Evolutionary conservation across 129 eudicot genomes (phyloP), one percentile per base, ranked within the genome.

Genomic region (Pseudognaphalium luteoalbum): DNA sequence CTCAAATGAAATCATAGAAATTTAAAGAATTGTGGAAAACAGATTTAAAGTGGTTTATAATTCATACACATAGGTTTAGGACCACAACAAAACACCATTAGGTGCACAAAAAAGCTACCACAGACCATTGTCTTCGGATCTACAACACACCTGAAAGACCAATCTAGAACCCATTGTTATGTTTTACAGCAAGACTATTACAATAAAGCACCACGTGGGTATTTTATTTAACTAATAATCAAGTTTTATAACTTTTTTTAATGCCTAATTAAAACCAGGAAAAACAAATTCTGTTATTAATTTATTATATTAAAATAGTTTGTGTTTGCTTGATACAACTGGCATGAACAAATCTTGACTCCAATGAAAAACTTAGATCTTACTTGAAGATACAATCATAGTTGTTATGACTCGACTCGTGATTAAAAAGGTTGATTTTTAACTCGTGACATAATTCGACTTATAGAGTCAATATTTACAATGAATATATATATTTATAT

Each of bases 81-180:
- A 77, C 80, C 76, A 82, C 86, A 50, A 71, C 52, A 79, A 72
- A 72, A 78, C 58, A 75, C 66, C 77, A 70, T 66, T 72, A 72
- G 86, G 76, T 72, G 83, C 78, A 32, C 79, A 60, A 77, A 66
- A 84, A 80, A 80, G 85, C 87, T 80, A 69, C 82, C 82, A 72
- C 81, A 73, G 20, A 83, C 87, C 90, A 80, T 66, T 83, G 90
- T 86, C 81, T 86, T 73, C 61, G 87, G 87, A 86, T 86, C 90
- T 77, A 80, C 76, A 80, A 77, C 87, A 83, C 87, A 83, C 90
- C 87, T 86, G 87, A 71, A 71, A 74, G 90, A 86, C 69, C 85
- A 71, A 77, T 80, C 87, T 83, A 80, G 83, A 82, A 75, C 79
- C 73, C 69, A 56, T 56, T 72, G 52, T 9, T 61, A 39, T 69